Evolutionary conservation across 2,329 filamentous ascomycete species (phyloP).

Genomic region (Helotiales sp.): DNA sequence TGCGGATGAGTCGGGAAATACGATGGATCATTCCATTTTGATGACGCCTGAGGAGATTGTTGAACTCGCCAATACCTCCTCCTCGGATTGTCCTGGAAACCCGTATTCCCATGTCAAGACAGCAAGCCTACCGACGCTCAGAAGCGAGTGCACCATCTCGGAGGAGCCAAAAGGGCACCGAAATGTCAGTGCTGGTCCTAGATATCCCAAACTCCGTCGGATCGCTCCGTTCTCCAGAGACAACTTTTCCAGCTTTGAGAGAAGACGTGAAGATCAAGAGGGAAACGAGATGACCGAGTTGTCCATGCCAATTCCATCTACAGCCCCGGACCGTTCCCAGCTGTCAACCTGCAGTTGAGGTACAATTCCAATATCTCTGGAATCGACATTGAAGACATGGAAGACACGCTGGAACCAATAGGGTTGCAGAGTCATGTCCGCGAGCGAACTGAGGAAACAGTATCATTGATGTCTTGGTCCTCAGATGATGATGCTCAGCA

Average conservation of each 20-base stretch:
- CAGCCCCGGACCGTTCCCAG: not conserved
- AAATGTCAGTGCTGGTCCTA: slow-evolving; percentile 22
- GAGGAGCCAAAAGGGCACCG: slow-evolving; percentile 11
- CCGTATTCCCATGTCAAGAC: slow-evolving; percentile 8
- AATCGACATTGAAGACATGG: slow-evolving; percentile 10
- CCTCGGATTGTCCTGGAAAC: slow-evolving; percentile 6
- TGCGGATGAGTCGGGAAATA: slow-evolving; percentile 6
- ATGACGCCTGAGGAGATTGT: slow-evolving; percentile 20
- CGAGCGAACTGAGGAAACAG: slow-evolving; percentile 20
- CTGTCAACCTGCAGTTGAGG: not conserved
- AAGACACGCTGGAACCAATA: not conserved
- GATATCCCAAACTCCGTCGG: slow-evolving; percentile 23
- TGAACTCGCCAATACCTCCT: slow-evolving; percentile 10
- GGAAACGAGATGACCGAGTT: not conserved
- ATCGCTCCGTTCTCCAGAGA: slow-evolving; percentile 27
- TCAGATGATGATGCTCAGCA: slow-evolving; percentile 8
- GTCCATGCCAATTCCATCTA: not conserved
- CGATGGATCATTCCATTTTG: not conserved
- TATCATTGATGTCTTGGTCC: slow-evolving; percentile 23
- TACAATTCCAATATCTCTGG: slow-evolving; percentile 10
- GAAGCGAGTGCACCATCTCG: not conserved
- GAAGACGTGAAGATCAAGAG: not conserved
- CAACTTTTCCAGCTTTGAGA: slow-evolving; percentile 20
- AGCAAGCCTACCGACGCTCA: slow-evolving; percentile 27
- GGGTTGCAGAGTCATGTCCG: not conserved